A percentile compares a stretch with the other conserved stretches of the same genome.
Conservation (phyloP, 805 yeast species). For the Schwanniomyces pseudopolymorphus region DNA sequence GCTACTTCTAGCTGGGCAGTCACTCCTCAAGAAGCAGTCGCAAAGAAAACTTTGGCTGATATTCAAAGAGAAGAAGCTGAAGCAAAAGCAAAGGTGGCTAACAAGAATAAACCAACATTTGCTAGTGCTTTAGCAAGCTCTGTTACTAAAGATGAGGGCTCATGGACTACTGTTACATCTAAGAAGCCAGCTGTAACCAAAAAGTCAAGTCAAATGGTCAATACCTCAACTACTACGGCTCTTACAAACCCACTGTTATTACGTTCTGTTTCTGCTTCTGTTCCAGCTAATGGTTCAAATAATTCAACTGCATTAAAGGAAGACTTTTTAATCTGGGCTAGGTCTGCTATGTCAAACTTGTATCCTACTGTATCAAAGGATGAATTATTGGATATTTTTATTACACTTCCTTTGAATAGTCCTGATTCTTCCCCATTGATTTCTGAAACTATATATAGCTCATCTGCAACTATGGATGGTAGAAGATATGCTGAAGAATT, state of each 20-base stretch:
- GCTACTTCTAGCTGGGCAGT: constrained; percentile 45
- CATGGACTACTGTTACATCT: constrained; percentile 48
- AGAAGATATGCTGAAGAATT: constrained; percentile 92
- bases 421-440: constrained; percentile 79
- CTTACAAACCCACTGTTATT: constrained; percentile 34
- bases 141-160: constrained; percentile 24
- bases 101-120: constrained; percentile 23
- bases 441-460: constrained; percentile 87
- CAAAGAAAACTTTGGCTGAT: constrained; percentile 55
- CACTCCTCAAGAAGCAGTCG: constrained; percentile 18
- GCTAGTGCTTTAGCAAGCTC: constrained; percentile 34
- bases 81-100: constrained; percentile 21
- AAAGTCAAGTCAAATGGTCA: constrained; percentile 11
- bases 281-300: constrained; percentile 24
- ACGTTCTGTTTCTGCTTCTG: constrained; percentile 34
- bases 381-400: constrained; percentile 75
- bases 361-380: constrained; percentile 74
- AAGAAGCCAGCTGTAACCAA: constrained; percentile 37
- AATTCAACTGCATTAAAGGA: constrained; percentile 35
- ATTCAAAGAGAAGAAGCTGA: constrained; percentile 60
- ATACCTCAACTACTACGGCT: constrained; percentile 20
- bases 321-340: constrained; percentile 73
- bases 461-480: constrained; percentile 90
- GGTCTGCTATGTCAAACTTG: constrained; percentile 61
- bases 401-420: constrained; percentile 71